phyloP scores from a whole-genome alignment of 2,329 filamentous ascomycete genomes.

The Calonectria pseudoturangicola region DNA sequence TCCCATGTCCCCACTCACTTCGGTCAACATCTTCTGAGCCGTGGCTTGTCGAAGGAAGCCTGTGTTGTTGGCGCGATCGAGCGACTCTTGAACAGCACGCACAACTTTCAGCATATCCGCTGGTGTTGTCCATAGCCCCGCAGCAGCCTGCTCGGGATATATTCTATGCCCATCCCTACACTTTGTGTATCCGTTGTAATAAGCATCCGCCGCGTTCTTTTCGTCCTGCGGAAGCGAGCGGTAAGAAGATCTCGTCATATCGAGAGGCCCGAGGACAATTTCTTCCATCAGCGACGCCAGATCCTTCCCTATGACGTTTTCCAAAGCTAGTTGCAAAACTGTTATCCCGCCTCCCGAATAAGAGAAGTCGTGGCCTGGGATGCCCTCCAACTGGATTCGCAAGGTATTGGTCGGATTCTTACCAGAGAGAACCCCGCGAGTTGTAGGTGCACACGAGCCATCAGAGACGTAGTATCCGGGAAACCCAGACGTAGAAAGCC shows the following conservation, averaged over 20 bases:
- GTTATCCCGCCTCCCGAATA: not conserved
- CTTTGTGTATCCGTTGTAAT: not conserved
- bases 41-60: constrained; percentile 8
- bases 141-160: not conserved
- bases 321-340: not conserved
- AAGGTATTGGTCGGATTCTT: constrained; percentile 5
- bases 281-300: not conserved
- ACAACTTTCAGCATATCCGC: constrained; percentile 3
- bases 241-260: not conserved
- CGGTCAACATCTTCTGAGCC: not conserved
- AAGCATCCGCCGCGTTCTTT: not conserved
- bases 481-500: not conserved
- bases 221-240: not conserved
- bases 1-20: not conserved
- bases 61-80: not conserved
- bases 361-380: constrained; percentile 9
- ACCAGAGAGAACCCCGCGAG: not conserved
- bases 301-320: not conserved
- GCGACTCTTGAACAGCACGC: not conserved
- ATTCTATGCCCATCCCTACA: not conserved
- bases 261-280: not conserved
- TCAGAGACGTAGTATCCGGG: not conserved
- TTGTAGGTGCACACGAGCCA: not conserved
- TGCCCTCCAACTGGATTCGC: not conserved
- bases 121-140: constrained; percentile 1